A percentile compares a stretch with the other conserved stretches of the same genome.
These are phyloP conservation scores for Colletotrichum shisoi DNA, from an alignment of 2,329 filamentous ascomycete genomes.

Conservation along the genomic window DNA sequence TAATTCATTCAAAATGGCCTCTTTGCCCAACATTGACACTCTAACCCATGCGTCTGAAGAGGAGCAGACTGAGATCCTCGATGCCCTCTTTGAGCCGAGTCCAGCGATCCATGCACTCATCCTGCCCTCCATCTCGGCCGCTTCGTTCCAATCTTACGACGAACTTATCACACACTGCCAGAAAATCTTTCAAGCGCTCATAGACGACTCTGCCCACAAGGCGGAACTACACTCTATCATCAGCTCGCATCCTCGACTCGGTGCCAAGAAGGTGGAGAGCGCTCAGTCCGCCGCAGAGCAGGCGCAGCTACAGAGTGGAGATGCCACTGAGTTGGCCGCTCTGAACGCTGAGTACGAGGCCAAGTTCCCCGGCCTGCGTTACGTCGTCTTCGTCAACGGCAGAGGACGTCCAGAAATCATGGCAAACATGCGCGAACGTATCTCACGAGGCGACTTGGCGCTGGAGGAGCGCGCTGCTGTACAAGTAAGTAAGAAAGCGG, in stretches of 20 bases:
- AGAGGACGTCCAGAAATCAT: constrained; percentile 77
- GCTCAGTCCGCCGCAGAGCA: constrained; percentile 83
- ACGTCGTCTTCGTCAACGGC: constrained; percentile 92
- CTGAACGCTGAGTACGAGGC: constrained; percentile 82
- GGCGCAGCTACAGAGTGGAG: constrained; percentile 68
- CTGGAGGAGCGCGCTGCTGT: constrained; percentile 77
- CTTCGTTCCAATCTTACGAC: constrained; percentile 70
- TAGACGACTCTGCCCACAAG: constrained; percentile 57
- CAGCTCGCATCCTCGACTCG: constrained; percentile 82
- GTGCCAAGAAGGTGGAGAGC: constrained; percentile 82
- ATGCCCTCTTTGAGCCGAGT: constrained; percentile 86
- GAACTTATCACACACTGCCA: constrained; percentile 74
- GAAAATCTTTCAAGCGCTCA: constrained; percentile 67
- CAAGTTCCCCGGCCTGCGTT: constrained; percentile 82
- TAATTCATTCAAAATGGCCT: constrained; percentile 30
- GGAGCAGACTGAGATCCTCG: constrained; percentile 67
- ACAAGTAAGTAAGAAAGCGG: constrained; percentile 70
- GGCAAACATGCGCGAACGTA: constrained; percentile 79
- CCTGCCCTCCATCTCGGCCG: constrained; percentile 67
- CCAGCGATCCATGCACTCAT: constrained; percentile 75
- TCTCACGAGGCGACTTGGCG: constrained; percentile 70
- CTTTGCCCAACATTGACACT: constrained; percentile 65
- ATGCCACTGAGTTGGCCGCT: constrained; percentile 66
- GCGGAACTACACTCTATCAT: constrained; percentile 74
- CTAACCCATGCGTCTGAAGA: constrained; percentile 65